phyloP scores from a whole-genome alignment of 2,329 filamentous ascomycete genomes.

The Ophiocordyceps camponoti-rufipedis region DNA sequence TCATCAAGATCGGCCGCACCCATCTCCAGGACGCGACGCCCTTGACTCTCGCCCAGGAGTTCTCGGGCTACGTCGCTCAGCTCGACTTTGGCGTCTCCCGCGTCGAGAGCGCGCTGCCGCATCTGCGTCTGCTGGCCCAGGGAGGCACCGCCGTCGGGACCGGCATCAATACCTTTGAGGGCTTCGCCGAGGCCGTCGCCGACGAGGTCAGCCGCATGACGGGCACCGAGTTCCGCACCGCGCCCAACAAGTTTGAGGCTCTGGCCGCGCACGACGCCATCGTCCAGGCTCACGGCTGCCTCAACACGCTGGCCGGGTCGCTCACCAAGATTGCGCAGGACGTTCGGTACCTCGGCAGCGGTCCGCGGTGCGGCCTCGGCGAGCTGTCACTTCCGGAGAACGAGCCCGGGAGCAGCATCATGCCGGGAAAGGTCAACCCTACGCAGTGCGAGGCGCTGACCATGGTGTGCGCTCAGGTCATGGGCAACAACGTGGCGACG shows the following conservation, averaged over 20 bases:
- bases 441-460: constrained; percentile 96
- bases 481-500: constrained; percentile 88
- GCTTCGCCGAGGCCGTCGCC: constrained; percentile 87
- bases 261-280: constrained; percentile 91
- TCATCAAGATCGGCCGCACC: constrained; percentile 98
- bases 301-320: constrained; percentile 83
- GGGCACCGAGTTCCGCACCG: constrained; percentile 82
- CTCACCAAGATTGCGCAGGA: constrained; percentile 98
- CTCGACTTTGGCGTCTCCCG: constrained; percentile 81
- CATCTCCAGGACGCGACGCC: constrained; percentile 96
- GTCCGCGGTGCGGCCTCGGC: constrained; percentile 85
- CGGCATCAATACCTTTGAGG: constrained; percentile 91
- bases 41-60: constrained; percentile 88
- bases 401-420: constrained; percentile 93
- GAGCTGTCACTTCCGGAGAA: constrained; percentile 92
- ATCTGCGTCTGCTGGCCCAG: constrained; percentile 76
- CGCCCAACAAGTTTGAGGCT: constrained; percentile 97
- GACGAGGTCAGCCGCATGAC: constrained; percentile 85
- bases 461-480: constrained; percentile 95
- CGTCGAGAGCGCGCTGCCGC: constrained; percentile 64
- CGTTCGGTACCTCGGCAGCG: constrained; percentile 89
- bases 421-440: constrained; percentile 99
- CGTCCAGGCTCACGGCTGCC: constrained; percentile 79
- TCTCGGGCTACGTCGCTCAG: constrained; percentile 93
- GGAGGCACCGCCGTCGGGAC: constrained; percentile 95